Conservation (phyloP, 2,329 filamentous ascomycete species). For the Dactylella cylindrospora region DNA sequence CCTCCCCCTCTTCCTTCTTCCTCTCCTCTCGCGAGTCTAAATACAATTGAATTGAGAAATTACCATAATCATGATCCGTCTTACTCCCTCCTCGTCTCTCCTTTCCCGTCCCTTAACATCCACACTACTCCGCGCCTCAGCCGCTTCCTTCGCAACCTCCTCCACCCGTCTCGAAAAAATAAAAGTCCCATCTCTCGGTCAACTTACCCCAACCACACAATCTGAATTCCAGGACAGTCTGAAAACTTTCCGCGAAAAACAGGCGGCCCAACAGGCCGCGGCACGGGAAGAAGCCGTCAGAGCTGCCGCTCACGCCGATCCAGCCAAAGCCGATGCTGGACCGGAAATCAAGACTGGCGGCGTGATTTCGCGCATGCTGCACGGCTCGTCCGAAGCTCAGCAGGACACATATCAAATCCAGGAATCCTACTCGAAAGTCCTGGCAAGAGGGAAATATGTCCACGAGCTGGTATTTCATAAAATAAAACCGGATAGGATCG, state of each 20-base stretch:
- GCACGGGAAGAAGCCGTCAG: conserved; percentile 76
- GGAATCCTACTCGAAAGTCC: conserved; percentile 89
- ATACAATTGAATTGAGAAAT: conserved; percentile 3
- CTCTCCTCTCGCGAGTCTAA: conserved; percentile 19
- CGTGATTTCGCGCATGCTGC: conserved; percentile 79
- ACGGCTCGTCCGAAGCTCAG: conserved; percentile 92
- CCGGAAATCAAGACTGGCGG: conserved; percentile 53
- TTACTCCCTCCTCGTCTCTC: conserved; percentile 35
- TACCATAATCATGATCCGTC: conserved; percentile 26
- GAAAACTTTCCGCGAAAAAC: conserved; percentile 79
- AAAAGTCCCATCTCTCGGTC: conserved; percentile 75
- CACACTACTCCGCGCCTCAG: conserved; percentile 19
- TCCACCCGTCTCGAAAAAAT: conserved; percentile 49
- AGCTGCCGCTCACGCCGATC: conserved; percentile 57
- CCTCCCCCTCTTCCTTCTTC: conserved; percentile 18
- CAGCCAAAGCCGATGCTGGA: conserved; percentile 55
- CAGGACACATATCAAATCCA: conserved; percentile 95
- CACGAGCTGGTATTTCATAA: conserved; percentile 97
- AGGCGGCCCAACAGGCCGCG: conserved; percentile 62
- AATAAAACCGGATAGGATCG: conserved; percentile 91
- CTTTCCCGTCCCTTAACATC: conserved; percentile 23
- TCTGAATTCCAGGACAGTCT: conserved; percentile 79
- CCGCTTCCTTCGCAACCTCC: conserved; percentile 38
- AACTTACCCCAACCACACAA: conserved; percentile 74
- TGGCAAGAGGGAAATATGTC: conserved; percentile 95